Evolutionary conservation across 78 protist species (phyloP).

Genomic region (Ministeria vibrans): DNA sequence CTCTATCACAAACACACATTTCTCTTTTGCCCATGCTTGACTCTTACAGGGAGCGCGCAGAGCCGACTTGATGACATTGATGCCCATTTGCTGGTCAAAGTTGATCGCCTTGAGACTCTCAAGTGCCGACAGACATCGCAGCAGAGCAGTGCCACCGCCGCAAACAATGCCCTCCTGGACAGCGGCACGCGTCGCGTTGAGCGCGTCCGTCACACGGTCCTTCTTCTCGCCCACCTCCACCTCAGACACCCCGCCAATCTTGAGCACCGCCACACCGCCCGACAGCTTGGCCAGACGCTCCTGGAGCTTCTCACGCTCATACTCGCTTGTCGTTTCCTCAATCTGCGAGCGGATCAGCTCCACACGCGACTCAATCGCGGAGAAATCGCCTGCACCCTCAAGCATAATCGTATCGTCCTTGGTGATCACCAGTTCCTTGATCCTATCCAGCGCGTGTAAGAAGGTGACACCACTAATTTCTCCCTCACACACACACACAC

Average conservation of each 20-base stretch:
- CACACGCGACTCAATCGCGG: slow-evolving; percentile 76
- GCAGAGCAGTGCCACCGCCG: slow-evolving; percentile 94
- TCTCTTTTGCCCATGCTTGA: too few relatives aligned
- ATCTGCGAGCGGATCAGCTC: slow-evolving; percentile 71
- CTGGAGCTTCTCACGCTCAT: slow-evolving; percentile 82
- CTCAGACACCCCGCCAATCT: slow-evolving; percentile 97
- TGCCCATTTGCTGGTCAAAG: slow-evolving; percentile 86
- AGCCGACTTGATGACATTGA: slow-evolving; percentile 82
- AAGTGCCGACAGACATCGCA: slow-evolving; percentile 59
- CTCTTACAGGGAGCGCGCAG: slow-evolving; percentile 58
- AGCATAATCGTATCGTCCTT: slow-evolving; percentile 89
- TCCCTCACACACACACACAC: too few relatives aligned
- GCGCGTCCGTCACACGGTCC: slow-evolving; percentile 97
- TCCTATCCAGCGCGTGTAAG: slow-evolving; percentile 65
- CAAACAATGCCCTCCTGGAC: slow-evolving; percentile 97
- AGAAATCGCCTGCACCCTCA: slow-evolving; percentile 87
- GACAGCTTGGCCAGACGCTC: slow-evolving; percentile 93
- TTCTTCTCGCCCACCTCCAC: slow-evolving; percentile 97
- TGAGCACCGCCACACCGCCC: slow-evolving; percentile 97
- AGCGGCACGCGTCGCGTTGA: slow-evolving; percentile 97
- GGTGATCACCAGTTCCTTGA: slow-evolving; percentile 70
- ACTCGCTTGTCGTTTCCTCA: slow-evolving; percentile 62
- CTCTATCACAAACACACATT: too few relatives aligned
- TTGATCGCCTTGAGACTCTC: slow-evolving; percentile 36
- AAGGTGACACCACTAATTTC: not conserved